Base-by-base conservation (phyloP, 2,329 filamentous ascomycete genomes). In the Beauveria varroae region DNA sequence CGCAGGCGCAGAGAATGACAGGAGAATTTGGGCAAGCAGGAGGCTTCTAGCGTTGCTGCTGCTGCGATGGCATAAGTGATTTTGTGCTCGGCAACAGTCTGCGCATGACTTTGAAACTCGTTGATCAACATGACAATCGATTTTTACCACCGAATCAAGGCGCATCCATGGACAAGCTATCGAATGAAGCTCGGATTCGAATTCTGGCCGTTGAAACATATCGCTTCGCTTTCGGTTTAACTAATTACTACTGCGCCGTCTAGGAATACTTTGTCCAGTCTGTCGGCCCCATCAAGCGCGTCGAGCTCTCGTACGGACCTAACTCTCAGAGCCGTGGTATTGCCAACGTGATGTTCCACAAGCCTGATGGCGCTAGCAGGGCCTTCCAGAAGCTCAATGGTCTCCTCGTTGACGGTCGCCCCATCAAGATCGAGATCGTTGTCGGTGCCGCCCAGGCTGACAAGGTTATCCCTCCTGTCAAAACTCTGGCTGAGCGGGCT, bases 221-320 rank as follows among this genome's bases (percentile, higher is more conserved):
- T 67, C 64, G 60, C 62, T 64, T 67, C 65, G 64, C 67, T 70
- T 67, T 67, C 68, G 75, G 74, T 77, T 80, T 80, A 71, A 90
- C 89, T 91, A 86, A 91, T 87, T 76, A 79, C 74, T 72, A 76
- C 79, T 80, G 75, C 76, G 77, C 75, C 76, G 76, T 79, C 77
- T 91, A 99, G 95, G 95, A 99, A 80, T 99, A 98, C 78, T 98
- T 99, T 76, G 79, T 82, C 72, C 88, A 91, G 72, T 89, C 90
- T 69, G 86, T 96, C 74, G 93, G 93, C 68, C 85, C 89, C 65
- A 90, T 98, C 77, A 97, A 96, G 84, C 89, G 85, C 76, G 91
- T 96, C 66, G 87, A 95, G 68, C 82, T 99, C 69, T 91, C 90
- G 57, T 99, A 99, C 78, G 95, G 93, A 70, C 91, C 93, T 66